These are phyloP conservation scores for Pythium phragmitis DNA, from an alignment of 352 stramenopile species.

Conservation along the genomic window DNA sequence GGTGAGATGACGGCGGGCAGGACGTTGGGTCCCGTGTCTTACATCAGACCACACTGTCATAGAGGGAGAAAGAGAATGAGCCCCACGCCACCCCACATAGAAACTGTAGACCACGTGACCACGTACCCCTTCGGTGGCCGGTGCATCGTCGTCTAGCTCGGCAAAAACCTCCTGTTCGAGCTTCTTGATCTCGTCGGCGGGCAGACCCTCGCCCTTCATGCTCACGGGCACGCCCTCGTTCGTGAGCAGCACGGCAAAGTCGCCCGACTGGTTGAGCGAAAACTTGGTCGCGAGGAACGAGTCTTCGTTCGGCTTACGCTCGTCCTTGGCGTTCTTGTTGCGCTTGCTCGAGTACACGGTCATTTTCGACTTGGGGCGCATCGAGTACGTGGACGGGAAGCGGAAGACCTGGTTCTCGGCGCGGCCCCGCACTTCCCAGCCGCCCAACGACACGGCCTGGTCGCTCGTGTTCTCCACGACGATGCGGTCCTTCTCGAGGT, in stretches of 20 bases:
- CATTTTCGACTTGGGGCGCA: constrained; percentile 64
- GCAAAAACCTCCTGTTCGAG: constrained; percentile 53
- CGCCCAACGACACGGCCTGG: constrained; percentile 51
- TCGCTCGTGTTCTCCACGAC: constrained; percentile 74
- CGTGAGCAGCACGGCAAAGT: constrained; percentile 66
- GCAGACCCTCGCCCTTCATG: constrained; percentile 58
- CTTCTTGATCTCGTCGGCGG: constrained; percentile 56
- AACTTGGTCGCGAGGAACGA: constrained; percentile 83
- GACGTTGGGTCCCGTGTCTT: constrained; percentile 6
- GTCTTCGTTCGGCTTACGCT: constrained; percentile 69
- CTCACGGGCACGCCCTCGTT: constrained; percentile 68
- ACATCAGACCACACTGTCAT: constrained; percentile 28
- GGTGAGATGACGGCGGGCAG: background rate
- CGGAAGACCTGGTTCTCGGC: constrained; percentile 66
- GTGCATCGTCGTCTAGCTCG: constrained; percentile 51
- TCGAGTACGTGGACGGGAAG: constrained; percentile 66
- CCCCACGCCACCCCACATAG: background rate
- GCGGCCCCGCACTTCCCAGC: constrained; percentile 65
- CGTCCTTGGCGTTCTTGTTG: constrained; percentile 75
- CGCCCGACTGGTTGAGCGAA: constrained; percentile 63
- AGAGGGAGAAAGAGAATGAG: background rate
- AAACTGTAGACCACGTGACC: constrained; percentile 21
- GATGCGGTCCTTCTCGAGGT: constrained; percentile 77
- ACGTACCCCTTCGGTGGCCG: constrained; percentile 54
- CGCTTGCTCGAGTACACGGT: constrained; percentile 80